Conservation (phyloP, 2,329 filamentous ascomycete species). For the Mollisiaceae sp. region DNA sequence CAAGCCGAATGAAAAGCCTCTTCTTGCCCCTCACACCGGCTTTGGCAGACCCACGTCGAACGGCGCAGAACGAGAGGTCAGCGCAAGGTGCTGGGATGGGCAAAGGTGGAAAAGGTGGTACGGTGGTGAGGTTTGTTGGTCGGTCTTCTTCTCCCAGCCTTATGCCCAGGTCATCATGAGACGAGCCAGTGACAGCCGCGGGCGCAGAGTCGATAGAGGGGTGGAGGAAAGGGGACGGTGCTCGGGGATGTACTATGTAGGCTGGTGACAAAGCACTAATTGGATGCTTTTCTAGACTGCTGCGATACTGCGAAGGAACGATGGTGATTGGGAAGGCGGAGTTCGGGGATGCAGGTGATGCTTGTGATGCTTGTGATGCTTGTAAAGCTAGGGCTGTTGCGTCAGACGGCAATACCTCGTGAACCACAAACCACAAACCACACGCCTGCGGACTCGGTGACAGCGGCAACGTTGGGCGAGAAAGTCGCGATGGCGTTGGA, state of each 20-base stretch:
- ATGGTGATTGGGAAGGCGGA: slow-evolving; percentile 3
- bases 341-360: slow-evolving; percentile 13
- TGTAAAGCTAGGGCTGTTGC: neutral
- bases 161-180: slow-evolving; percentile 12
- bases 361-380: slow-evolving; percentile 5
- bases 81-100: neutral
- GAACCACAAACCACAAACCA: slow-evolving; percentile 1
- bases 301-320: neutral
- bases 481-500: neutral
- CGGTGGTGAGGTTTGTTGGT: neutral
- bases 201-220: neutral
- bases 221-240: neutral
- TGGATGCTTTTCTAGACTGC: neutral
- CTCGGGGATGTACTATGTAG: neutral
- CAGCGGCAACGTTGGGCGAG: slow-evolving; percentile 6
- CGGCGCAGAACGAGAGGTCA: neutral
- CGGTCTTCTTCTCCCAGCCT: slow-evolving; percentile 8
- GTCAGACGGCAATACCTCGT: slow-evolving; percentile 14
- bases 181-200: slow-evolving; percentile 10
- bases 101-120: neutral
- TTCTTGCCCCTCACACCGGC: slow-evolving; percentile 13
- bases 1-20: neutral
- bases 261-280: slow-evolving; percentile 4
- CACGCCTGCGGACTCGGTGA: neutral
- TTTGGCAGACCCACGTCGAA: neutral